Evolutionary conservation across 2,329 filamentous ascomycete species (phyloP).

Genomic region (Penicillium sp.): DNA sequence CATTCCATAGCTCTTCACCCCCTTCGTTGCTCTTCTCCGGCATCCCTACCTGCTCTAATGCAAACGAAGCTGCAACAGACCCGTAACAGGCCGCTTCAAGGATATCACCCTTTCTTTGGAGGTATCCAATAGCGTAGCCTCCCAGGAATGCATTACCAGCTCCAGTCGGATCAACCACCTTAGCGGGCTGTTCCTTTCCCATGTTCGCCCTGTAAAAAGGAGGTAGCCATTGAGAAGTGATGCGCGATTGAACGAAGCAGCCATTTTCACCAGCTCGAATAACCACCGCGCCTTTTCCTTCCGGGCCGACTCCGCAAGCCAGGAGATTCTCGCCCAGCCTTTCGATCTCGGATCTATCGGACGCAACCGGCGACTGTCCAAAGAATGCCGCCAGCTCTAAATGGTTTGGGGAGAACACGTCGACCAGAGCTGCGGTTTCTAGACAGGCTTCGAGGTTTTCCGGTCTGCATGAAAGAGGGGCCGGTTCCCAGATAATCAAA

Average conservation of each 20-base stretch:
- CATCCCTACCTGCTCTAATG: conserved; percentile 26
- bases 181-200: neutral
- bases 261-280: conserved; percentile 28
- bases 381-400: conserved; percentile 27
- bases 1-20: conserved; percentile 18
- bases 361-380: neutral
- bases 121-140: conserved; percentile 24
- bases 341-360: conserved; percentile 10
- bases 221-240: conserved; percentile 22
- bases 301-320: conserved; percentile 12
- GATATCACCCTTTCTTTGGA: conserved; percentile 13
- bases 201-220: conserved; percentile 17
- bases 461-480: conserved; percentile 15
- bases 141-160: conserved; percentile 34
- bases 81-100: conserved; percentile 26
- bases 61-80: conserved; percentile 29
- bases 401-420: conserved; percentile 35
- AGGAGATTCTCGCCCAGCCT: conserved; percentile 8
- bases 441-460: conserved; percentile 19
- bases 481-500: conserved; percentile 22
- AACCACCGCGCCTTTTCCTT: conserved; percentile 17
- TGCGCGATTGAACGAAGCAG: conserved; percentile 17
- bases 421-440: conserved; percentile 16
- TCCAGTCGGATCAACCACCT: conserved; percentile 31
- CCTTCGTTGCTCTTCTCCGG: conserved; percentile 7